Evolutionary conservation across 371 early-diverging fungal genomes (phyloP), one percentile per base, ranked within the genome.

Genomic region (Smittium culicis): DNA sequence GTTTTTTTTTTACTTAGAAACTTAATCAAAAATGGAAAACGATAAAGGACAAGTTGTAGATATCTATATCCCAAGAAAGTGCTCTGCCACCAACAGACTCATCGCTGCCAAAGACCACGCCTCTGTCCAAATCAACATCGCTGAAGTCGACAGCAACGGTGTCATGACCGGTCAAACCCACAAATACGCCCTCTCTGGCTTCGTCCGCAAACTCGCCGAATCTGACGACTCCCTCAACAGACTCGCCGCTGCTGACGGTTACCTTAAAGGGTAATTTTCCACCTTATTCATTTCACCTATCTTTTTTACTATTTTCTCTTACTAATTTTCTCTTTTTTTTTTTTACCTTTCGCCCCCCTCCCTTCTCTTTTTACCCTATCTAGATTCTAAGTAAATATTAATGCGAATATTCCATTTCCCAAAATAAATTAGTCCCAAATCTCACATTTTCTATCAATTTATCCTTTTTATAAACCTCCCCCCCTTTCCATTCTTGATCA

Each of bases 61-160:
- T 81, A 84, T 93, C 70, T 94, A 93, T 88, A 88, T 92, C 68
- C 95, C 95, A 69, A 84, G 94, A 81, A 94, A 94, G 87, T 94
- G 95, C 88, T 89, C 90, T 64, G 92, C 91, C 78, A 92, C 92
- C 72, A 86, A 86, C 81, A 87, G 92, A 67, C 82, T 93, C 58
- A 91, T 93, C 73, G 80, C 80, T 69, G 85, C 93, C 80, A 92
- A 96, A 88, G 98, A 98, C 85, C 98, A 98, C 86, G 91, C 96
- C 66, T 88, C 95, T 59, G 91, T 98, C 80, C 98, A 96, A 84
- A 86, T 98, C 86, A 96, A 92, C 91, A 80, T 98, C 74, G 94
- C 83, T 68, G 91, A 93, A 70, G 96, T 98, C 72, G 91, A 96
- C 75, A 89, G 86, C 70, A 82, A 82, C 68, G 98, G 97, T 74